Percentiles rank a stretch among this genome's conserved stretches.
These are phyloP conservation scores for Neurospora sp. DNA, from an alignment of 495 filamentous ascomycete genomes.

Conservation along the genomic window DNA sequence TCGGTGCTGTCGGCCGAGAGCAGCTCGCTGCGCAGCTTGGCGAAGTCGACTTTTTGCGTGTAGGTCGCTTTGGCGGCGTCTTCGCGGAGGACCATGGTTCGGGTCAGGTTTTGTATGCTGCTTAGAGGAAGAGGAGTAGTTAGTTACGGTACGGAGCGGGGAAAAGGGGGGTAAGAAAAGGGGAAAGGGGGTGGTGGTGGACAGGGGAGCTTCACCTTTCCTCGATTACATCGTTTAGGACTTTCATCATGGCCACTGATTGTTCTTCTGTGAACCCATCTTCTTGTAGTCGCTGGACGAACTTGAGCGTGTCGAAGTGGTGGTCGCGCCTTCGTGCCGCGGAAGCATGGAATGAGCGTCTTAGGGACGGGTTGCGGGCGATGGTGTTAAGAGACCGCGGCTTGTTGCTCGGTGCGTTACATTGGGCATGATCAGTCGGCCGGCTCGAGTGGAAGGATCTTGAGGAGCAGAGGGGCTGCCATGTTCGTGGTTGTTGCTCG, in stretches of 20 bases:
- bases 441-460: constrained; percentile 6
- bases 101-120: constrained; percentile 92
- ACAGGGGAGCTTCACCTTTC: constrained; percentile 50
- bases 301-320: constrained; percentile 97
- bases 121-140: not conserved
- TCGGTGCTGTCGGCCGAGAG: constrained; percentile 85
- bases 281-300: constrained; percentile 77
- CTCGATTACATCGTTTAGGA: constrained; percentile 92
- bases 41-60: constrained; percentile 98
- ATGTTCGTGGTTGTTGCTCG: not conserved
- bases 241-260: constrained; percentile 92
- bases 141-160: too few species aligned
- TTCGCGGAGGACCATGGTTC: constrained; percentile 97
- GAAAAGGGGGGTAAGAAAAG: too few species aligned
- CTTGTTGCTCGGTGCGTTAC: not conserved
- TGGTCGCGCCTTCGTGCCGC: constrained; percentile 58
- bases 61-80: constrained; percentile 82
- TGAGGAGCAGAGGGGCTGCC: constrained; percentile 1
- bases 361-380: constrained; percentile 16
- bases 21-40: constrained; percentile 93
- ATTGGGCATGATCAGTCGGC: not conserved
- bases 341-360: constrained; percentile 62
- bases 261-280: constrained; percentile 97
- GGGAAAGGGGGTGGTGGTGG: too few species aligned
- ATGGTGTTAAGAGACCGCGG: constrained; percentile 1